phyloP scores from a whole-genome alignment of 2,329 filamentous ascomycete species.

The Fusarium veterinarium region DNA sequence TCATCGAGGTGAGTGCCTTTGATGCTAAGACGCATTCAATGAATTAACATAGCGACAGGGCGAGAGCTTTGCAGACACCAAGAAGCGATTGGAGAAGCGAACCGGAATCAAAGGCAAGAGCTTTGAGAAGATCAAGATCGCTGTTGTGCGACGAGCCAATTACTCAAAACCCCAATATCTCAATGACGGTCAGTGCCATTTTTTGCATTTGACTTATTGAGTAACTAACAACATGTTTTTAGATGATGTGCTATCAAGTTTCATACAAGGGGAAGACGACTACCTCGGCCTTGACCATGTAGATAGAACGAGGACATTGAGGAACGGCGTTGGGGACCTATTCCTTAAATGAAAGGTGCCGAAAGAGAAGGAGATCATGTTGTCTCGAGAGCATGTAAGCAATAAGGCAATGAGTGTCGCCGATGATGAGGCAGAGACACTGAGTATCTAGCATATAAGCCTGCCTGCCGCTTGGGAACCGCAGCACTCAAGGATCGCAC shows the following conservation, averaged over 20 bases:
- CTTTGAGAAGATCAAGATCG: constrained; percentile 98
- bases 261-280: constrained; percentile 66
- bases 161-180: constrained; percentile 86
- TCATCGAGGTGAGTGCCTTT: constrained; percentile 74
- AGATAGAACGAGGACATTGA: constrained; percentile 67
- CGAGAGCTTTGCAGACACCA: constrained; percentile 90
- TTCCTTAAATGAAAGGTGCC: constrained; percentile 61
- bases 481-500: constrained; percentile 9
- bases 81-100: constrained; percentile 91
- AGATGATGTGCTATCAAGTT: constrained; percentile 71
- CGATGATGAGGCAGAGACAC: constrained; percentile 4
- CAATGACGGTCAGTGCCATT: constrained; percentile 74
- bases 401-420: constrained; percentile 5
- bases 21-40: no score
- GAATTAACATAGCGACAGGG: constrained; percentile 61
- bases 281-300: constrained; percentile 74
- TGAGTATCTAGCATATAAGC: constrained; percentile 26
- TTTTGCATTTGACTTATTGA: not conserved
- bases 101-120: constrained; percentile 97
- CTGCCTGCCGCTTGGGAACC: constrained; percentile 16
- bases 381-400: constrained; percentile 13
- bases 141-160: constrained; percentile 75
- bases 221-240: constrained; percentile 34
- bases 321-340: constrained; percentile 72
- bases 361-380: constrained; percentile 1